Evolutionary conservation across 305 asterid species (phyloP), one percentile per base, ranked within the genome.

Genomic region (Fraxinus latifolia): DNA sequence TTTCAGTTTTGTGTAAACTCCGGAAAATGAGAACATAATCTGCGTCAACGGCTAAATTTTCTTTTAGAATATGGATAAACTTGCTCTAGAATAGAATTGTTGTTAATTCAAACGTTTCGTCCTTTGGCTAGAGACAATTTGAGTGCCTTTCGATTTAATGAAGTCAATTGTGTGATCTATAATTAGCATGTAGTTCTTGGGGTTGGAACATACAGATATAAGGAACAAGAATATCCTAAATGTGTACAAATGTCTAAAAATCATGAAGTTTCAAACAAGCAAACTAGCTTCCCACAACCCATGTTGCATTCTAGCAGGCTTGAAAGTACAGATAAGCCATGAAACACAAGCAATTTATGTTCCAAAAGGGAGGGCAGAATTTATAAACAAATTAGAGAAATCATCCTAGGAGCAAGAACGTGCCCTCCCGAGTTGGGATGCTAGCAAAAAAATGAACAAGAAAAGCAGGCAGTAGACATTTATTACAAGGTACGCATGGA

Each of bases 351-450:
- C 60, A 47, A 47, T 47, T 47, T 3, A 15, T 47, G 53, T 42
- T 42, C 53, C 53, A 7, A 39, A 39, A 39, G 7, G 60, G 21
- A 3, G 2, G 60, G 60, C 60, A 47, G 21, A 14, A 47, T 47
- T 47, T 47, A 4, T 14, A 47, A 47, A 15, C 7, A 14, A 47
- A 3, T 47, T 47, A 14, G 21, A 47, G 60, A 47, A 4, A 47
- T 47, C 19, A 1, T 47, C 60, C 60, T 47, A 3, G 19, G 19
- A 47, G 58, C 17, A 47, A 14, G 58, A 47, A 47, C 58, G 87
- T 86, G 89, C 91, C 78, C 29, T 92, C 91, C 58, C 19, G 5
- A 14, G 58, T 14, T 47, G 6, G 19, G 19, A 14, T 6, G 67
- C 7, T 17, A 17, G 67, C 67, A 25, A 7, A 58, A 47, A 58